Base-by-base conservation (phyloP, 345 rosid genomes). In the Boechera retrofracta region DNA sequence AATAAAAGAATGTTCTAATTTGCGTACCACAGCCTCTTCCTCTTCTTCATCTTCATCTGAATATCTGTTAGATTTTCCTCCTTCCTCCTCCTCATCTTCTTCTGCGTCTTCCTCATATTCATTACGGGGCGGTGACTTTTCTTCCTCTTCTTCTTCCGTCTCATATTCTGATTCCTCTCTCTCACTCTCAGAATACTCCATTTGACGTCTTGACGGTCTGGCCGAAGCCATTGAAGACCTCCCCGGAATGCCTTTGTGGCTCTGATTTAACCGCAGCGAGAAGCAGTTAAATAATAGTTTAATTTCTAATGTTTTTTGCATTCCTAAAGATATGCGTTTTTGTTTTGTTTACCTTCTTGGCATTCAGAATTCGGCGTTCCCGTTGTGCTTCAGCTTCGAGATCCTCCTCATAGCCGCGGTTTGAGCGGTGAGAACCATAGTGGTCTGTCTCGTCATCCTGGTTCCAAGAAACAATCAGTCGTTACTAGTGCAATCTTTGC, bases 151-250 rank as follows among this genome's bases (percentile, higher is more conserved):
- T 52, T 89, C 98, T 71, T 95, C 94, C 70, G 88, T 92, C 85
- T 92, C 99, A 78, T 95, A 95, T 58, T 95, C 99, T 16, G 97
- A 95, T 79, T 89, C 98, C 76, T 91, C 98, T 83, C 87, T 87
- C 48, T 95, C 99, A 74, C 98, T 92, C 60, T 88, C 96, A 16
- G 97, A 89, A 85, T 88, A 92, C 68, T 83, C 88, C 74, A 85
- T 81, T n/a, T 88, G 93, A 28, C 86, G 97, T 63, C 91, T 82
- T 48, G 94, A 77, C 18, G 87, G 81, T 82, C 91, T 92, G 33
- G 73, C 85, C 65, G 80, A 59, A 54, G 64, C 7, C 73, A 84
- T 53, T 31, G 90, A 85, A 51, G 94, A 78, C 80, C 91, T 89
- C 29, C 85, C 90, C 45, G 85, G 82, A 45, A 87, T 66, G 77